Evolutionary conservation across 2,329 filamentous ascomycete species (phyloP).

Genomic region (Periconia sp.): DNA sequence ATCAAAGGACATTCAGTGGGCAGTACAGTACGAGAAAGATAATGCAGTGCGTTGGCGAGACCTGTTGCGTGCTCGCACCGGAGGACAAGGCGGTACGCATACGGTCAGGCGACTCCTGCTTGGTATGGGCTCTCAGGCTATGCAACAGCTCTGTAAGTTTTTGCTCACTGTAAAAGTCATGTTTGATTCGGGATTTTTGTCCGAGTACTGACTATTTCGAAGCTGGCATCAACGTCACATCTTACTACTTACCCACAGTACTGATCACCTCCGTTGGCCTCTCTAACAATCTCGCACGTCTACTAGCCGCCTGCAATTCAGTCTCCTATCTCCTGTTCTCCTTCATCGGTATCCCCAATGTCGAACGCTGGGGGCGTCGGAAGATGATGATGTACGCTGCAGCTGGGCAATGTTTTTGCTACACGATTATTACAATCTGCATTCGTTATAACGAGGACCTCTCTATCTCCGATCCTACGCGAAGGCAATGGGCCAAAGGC

Average conservation of each 20-base stretch:
- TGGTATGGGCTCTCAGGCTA: constrained; percentile 60
- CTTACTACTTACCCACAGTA: constrained; percentile 64
- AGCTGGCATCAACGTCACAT: constrained; percentile 48
- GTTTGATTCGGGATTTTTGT: constrained; percentile 12
- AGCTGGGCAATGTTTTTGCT: constrained; percentile 60
- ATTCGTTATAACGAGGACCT: constrained; percentile 50
- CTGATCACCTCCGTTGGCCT: constrained; percentile 64
- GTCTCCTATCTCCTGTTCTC: constrained; percentile 58
- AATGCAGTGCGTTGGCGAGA: constrained; percentile 59
- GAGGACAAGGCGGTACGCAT: constrained; percentile 52
- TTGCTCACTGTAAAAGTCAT: not conserved
- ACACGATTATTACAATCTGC: constrained; percentile 59
- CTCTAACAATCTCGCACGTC: constrained; percentile 56
- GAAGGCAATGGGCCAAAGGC: constrained; percentile 43
- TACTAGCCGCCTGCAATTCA: constrained; percentile 63
- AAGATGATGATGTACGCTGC: constrained; percentile 64
- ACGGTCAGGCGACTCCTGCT: constrained; percentile 59
- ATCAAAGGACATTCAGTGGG: constrained; percentile 56
- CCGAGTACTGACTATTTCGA: constrained; percentile 3
- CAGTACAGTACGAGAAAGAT: constrained; percentile 56
- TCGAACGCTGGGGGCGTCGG: constrained; percentile 61
- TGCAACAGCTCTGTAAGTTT: constrained; percentile 56
- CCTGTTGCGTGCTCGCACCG: constrained; percentile 55
- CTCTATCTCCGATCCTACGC: constrained; percentile 15
- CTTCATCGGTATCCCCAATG: constrained; percentile 53